phyloP scores from a whole-genome alignment of 2,329 filamentous ascomycete species.

The Coniella lustricola region DNA sequence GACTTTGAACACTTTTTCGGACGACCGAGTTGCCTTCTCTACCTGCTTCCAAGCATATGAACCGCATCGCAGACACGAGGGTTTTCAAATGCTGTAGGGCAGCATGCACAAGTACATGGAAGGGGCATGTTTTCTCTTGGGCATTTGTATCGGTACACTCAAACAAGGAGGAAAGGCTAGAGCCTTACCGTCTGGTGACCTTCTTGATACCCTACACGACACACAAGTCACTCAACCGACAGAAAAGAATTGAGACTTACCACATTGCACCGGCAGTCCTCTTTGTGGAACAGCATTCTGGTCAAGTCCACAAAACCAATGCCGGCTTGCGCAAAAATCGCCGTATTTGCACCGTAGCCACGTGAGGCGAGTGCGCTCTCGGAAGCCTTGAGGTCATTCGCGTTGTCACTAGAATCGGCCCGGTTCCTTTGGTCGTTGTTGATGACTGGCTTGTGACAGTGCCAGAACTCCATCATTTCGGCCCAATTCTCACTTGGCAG shows the following conservation, averaged over 20 bases:
- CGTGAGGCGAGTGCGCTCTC: slow-evolving; percentile 48
- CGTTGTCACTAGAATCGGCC: slow-evolving; percentile 15
- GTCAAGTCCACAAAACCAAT: slow-evolving; percentile 76
- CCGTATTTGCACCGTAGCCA: slow-evolving; percentile 78
- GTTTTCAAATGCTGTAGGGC: slow-evolving; percentile 25
- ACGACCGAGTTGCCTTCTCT: slow-evolving; percentile 5
- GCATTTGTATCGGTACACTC: slow-evolving; percentile 63
- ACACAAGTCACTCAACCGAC: not conserved
- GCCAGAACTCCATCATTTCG: slow-evolving; percentile 99
- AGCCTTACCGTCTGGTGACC: slow-evolving; percentile 46
- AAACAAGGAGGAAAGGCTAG: slow-evolving; percentile 40
- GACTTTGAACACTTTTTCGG: slow-evolving; percentile 5
- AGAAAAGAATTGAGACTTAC: slow-evolving; percentile 25
- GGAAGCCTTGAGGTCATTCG: slow-evolving; percentile 22
- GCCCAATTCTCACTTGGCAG: slow-evolving; percentile 96
- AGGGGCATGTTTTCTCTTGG: slow-evolving; percentile 44
- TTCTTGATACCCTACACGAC: slow-evolving; percentile 54
- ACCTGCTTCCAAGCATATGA: slow-evolving; percentile 21
- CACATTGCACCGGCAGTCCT: slow-evolving; percentile 51
- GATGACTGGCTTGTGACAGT: slow-evolving; percentile 78
- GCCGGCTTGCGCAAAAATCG: slow-evolving; percentile 57
- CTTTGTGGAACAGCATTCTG: slow-evolving; percentile 62
- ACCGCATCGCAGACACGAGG: slow-evolving; percentile 35
- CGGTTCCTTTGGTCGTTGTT: slow-evolving; percentile 37
- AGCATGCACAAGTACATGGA: slow-evolving; percentile 23